Evolutionary conservation across 2,329 filamentous ascomycete species (phyloP).

Genomic region (Fulvia fulva): DNA sequence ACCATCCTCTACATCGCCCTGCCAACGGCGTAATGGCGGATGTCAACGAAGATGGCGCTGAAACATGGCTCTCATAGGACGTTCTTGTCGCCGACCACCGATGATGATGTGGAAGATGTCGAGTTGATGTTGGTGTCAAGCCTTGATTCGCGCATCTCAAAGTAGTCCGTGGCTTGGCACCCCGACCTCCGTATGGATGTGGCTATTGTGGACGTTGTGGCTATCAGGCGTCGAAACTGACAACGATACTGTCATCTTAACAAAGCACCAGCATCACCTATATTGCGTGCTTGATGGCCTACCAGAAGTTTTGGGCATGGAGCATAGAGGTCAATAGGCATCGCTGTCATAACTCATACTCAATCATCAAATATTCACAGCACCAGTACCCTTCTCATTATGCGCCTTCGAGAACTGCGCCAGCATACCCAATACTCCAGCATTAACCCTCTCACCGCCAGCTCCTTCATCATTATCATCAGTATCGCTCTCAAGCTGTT

Average conservation of each 20-base stretch:
- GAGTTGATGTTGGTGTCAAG: background rate
- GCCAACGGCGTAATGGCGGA: background rate
- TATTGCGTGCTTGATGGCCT: no score
- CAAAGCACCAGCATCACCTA: no score
- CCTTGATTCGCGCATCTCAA: background rate
- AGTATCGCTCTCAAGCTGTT: constrained; percentile 33
- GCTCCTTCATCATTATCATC: constrained; percentile 43
- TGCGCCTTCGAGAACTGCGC: constrained; percentile 65
- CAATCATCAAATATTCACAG: constrained; percentile 12
- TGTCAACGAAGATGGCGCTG: background rate
- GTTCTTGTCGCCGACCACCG: background rate
- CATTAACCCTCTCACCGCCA: constrained; percentile 41
- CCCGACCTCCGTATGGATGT: no score
- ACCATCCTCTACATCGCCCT: no score
- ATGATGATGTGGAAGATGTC: background rate
- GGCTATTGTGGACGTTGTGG: background rate
- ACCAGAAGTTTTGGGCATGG: no score
- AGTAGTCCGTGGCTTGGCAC: no score
- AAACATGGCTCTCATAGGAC: background rate
- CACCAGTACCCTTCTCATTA: constrained; percentile 41
- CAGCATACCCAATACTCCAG: constrained; percentile 61
- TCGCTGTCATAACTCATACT: no score
- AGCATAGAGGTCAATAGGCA: no score
- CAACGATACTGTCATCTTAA: no score
- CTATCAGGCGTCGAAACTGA: no score